These are phyloP conservation scores for Macrotyloma uniflorum DNA, from an alignment of 306 rosid genomes.

Conservation along the genomic window DNA sequence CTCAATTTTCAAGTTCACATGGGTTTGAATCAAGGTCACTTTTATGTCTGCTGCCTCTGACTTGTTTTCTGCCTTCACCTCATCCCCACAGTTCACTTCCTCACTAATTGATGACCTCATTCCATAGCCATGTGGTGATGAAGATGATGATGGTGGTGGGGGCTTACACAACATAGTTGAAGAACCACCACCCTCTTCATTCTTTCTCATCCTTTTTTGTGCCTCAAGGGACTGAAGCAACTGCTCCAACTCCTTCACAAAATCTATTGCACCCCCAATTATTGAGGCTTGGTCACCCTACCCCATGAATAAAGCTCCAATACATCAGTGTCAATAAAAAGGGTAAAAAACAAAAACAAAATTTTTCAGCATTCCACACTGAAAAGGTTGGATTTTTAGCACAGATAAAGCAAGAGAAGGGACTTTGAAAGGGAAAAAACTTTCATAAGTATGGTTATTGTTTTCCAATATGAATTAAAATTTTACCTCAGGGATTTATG, in stretches of 20 bases:
- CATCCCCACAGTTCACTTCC: constrained; percentile 46
- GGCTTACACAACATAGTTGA: constrained; percentile 43
- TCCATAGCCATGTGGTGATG: constrained; percentile 39
- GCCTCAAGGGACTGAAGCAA: constrained; percentile 77
- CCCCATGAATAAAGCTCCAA: not conserved
- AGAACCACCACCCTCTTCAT: constrained; percentile 38
- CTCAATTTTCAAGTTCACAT: constrained; percentile 86
- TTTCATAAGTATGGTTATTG: not conserved
- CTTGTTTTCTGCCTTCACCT: constrained; percentile 64
- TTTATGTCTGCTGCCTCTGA: constrained; percentile 71
- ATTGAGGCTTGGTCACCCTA: constrained; percentile 99
- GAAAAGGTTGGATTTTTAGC: constrained; percentile 43
- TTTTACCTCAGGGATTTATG: not conserved
- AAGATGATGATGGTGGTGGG: constrained; percentile 25
- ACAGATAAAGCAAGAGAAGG: constrained; percentile 22
- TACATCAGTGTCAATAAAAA: not conserved
- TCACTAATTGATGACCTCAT: constrained; percentile 43
- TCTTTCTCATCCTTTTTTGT: constrained; percentile 60
- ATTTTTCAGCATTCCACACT: not conserved
- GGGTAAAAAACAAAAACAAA: not conserved
- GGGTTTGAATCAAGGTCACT: constrained; percentile 82
- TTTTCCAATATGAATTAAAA: not conserved
- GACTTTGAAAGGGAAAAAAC: not conserved
- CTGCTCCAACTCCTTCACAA: constrained; percentile 94
- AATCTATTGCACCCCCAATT: constrained; percentile 95